Evolutionary conservation across 371 early-diverging fungal species (phyloP).

Genomic region (Sporodiniella umbellata): DNA sequence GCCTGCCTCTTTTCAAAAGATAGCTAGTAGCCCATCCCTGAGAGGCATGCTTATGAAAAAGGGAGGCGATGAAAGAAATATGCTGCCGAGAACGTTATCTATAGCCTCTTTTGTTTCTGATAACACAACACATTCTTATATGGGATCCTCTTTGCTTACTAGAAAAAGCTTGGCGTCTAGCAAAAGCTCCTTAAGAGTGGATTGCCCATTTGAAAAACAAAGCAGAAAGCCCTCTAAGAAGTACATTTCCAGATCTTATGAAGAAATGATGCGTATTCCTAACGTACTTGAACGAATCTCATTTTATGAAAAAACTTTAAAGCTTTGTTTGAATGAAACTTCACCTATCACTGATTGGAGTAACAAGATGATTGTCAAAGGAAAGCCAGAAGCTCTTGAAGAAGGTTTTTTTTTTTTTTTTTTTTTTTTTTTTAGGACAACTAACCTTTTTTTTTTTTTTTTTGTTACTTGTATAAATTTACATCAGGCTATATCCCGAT

Average conservation of each 20-base stretch:
- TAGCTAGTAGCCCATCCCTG: too few relatives aligned
- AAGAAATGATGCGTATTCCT: slow-evolving; percentile 41
- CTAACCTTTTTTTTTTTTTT: too few relatives aligned
- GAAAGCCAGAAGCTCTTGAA: slow-evolving; percentile 16
- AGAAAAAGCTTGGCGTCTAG: slow-evolving; percentile 1
- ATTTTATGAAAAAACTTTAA: slow-evolving; percentile 32
- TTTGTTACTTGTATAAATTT: too few relatives aligned
- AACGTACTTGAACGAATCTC: slow-evolving; percentile 26
- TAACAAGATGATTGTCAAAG: slow-evolving; percentile 13
- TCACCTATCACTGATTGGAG: slow-evolving; percentile 24
- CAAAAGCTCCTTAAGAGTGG: slow-evolving; percentile 11
- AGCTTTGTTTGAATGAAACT: slow-evolving; percentile 24
- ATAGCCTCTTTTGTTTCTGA: too few relatives aligned
- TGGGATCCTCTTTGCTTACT: neutral
- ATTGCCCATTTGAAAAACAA: slow-evolving; percentile 4
- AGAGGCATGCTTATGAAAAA: too few relatives aligned
- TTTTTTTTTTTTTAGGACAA: too few relatives aligned
- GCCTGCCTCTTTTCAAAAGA: too few relatives aligned
- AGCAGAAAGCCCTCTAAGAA: slow-evolving; percentile 9
- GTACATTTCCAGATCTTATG: slow-evolving; percentile 27
- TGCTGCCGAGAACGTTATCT: too few relatives aligned
- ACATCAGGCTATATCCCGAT: slow-evolving; percentile 18
- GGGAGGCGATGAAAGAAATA: too few relatives aligned
- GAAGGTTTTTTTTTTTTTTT: too few relatives aligned
- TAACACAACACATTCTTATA: too few relatives aligned